Evolutionary conservation across 371 early-diverging fungal species (phyloP), one percentile per base, ranked within the genome.

Genomic region (Mucor lusitanicus): DNA sequence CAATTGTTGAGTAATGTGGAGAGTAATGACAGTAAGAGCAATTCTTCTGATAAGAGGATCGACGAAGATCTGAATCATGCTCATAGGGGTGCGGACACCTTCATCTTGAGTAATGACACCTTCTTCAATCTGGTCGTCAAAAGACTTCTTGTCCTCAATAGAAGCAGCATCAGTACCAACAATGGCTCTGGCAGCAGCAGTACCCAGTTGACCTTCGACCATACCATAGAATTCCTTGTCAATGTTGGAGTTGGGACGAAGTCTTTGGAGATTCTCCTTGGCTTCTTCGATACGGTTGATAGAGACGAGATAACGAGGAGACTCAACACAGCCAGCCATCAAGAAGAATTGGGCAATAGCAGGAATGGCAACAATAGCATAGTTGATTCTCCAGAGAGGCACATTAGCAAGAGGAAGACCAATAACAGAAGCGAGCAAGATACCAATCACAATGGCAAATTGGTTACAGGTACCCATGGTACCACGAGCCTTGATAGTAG

Each of bases 131-230:
- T 62, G 56, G 11, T 71, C 58, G 13, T 42, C 4, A 12, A 23
- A n/a, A 1, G 40, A 44, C 30, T 61, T 61, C 1, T 54, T 21
- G 17, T 53, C 55, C 6, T 54, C 55, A 15, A 27, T 13, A 9
- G 93, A 86, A 15, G 97, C 96, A 44, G 96, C 97, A 64, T 96
- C 91, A 68, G 97, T 97, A 61, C 95, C 91, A 65, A 97, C 98
- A 59, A 98, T 98, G 27, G 97, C 92, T 69, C 89, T 89, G 32
- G 97, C 96, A 50, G 99, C 62, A 27, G 44, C 13, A 46, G 57
- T 57, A 57, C 68, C 62, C 7, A 67, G 44, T 11, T 56, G 55
- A 37, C 62, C 62, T 57, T 61, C 68, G 12, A 84, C 69, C 63
- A 89, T 85, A 23, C 86, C 89, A 15, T 74, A 73, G 39, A 91